Evolutionary conservation across 192 early-diverging fungal species (phyloP).

Genomic region (Jimgerdemannia flammicorona): DNA sequence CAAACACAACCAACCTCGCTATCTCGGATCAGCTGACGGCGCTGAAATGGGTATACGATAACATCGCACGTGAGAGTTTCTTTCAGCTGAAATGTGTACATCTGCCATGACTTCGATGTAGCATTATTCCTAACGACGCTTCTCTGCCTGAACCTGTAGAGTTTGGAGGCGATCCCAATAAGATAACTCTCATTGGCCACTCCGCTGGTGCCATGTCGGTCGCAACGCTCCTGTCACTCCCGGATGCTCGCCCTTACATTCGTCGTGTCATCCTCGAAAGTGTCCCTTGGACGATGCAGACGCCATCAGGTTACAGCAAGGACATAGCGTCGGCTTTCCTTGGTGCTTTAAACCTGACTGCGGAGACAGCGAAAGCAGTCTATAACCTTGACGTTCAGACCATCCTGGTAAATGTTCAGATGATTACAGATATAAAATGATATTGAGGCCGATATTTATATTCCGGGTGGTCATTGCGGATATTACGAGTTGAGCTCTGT

Average conservation of each 20-base stretch:
- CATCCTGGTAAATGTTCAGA: neutral
- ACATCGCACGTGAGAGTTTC: slow-evolving; percentile 31
- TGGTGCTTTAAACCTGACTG: neutral
- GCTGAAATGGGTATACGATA: slow-evolving; percentile 52
- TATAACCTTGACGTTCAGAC: neutral
- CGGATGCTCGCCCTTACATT: neutral
- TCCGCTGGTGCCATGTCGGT: slow-evolving; percentile 42
- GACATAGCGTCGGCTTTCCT: neutral
- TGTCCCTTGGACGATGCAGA: neutral
- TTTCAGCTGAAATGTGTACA: no score
- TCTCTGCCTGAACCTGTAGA: slow-evolving; percentile 6
- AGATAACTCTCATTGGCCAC: slow-evolving; percentile 56
- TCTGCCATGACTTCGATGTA: no score
- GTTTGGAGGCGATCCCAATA: slow-evolving; percentile 57
- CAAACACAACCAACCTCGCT: neutral
- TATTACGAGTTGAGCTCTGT: no score
- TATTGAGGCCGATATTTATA: no score
- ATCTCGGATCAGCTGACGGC: slow-evolving; percentile 25
- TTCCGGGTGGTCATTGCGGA: no score
- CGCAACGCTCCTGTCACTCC: neutral
- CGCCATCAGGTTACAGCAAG: neutral
- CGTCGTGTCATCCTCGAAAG: neutral
- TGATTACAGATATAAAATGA: no score
- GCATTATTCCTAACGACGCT: no score
- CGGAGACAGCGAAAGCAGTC: neutral